Evolutionary conservation across 2,329 filamentous ascomycete species (phyloP).

Genomic region (Parafenestella ontariensis): DNA sequence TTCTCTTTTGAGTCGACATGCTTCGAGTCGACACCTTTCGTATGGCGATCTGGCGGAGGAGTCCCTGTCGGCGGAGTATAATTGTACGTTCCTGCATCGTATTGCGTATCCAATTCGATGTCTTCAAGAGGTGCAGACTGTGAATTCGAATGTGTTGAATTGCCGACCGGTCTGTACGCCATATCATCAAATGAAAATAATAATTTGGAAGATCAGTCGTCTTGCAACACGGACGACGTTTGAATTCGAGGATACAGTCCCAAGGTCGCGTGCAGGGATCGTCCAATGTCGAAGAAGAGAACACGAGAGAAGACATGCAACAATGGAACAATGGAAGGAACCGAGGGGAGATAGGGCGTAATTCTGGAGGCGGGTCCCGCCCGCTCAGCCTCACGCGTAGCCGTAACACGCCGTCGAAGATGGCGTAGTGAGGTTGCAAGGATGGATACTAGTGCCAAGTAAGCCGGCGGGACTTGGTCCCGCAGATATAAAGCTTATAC

Average conservation of each 20-base stretch:
- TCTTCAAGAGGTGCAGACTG: conserved; percentile 1
- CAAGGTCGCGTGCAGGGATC: background rate
- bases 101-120: conserved; percentile 14
- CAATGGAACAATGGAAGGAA: background rate
- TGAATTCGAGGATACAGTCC: background rate
- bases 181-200: background rate
- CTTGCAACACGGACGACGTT: background rate
- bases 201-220: background rate
- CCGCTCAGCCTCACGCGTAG: background rate
- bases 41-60: conserved; percentile 4
- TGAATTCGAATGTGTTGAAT: background rate
- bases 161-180: background rate
- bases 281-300: background rate
- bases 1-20: conserved; percentile 7
- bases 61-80: conserved; percentile 8
- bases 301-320: background rate
- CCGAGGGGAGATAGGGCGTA: background rate
- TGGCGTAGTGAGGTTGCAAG: background rate
- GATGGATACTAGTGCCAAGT: background rate
- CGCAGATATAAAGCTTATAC: background rate
- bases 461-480: background rate
- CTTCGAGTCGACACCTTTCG: conserved; percentile 6
- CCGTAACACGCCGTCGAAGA: background rate
- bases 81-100: conserved; percentile 8
- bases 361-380: background rate